These are phyloP conservation scores for Falciphora oryzae DNA, from an alignment of 2,329 filamentous ascomycete genomes.

Conservation along the genomic window DNA sequence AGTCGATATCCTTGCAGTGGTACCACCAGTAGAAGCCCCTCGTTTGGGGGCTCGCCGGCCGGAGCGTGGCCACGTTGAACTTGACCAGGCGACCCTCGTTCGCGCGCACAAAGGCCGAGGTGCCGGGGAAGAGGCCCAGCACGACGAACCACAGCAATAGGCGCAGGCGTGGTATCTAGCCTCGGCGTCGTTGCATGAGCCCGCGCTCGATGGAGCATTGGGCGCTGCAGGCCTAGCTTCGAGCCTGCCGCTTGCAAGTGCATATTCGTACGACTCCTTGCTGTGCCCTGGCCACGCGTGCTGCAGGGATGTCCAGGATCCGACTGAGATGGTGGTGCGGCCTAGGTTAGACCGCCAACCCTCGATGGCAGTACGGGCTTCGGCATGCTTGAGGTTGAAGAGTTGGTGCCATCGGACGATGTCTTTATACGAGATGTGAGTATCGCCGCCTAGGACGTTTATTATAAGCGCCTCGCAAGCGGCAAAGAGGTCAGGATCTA, in stretches of 20 bases:
- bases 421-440: background rate
- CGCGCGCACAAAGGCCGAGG: too few species aligned
- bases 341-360: background rate
- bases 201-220: too few species aligned
- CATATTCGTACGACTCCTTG: background rate
- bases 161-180: conserved; percentile 13
- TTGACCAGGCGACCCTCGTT: too few species aligned
- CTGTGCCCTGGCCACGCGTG: background rate
- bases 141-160: conserved; percentile 18
- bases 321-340: background rate
- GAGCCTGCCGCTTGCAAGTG: background rate
- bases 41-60: too few species aligned
- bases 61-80: too few species aligned
- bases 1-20: too few species aligned
- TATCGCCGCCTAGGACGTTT: background rate
- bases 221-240: too few species aligned
- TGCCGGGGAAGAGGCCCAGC: conserved; percentile 14
- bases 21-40: too few species aligned
- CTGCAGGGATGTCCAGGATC: background rate
- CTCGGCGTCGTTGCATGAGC: background rate
- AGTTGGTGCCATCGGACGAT: background rate
- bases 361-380: background rate
- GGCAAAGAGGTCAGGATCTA: background rate
- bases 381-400: background rate
- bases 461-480: background rate